Evolutionary conservation across 495 filamentous ascomycete genomes (phyloP).

Genomic region (Trichoderma reesei): DNA sequence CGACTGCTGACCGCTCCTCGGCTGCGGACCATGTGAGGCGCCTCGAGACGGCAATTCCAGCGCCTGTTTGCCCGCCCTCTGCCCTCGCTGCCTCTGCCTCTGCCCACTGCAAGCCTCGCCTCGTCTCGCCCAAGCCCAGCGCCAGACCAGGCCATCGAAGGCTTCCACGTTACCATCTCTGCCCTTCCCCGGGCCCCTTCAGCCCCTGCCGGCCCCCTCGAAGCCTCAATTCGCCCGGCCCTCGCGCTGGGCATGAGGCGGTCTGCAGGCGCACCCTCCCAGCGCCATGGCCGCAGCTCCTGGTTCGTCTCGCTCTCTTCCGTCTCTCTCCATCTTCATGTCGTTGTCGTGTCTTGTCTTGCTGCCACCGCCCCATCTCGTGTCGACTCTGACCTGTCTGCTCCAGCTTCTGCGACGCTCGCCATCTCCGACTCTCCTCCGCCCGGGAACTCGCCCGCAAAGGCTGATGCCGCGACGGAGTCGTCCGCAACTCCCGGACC

Average conservation of each 20-base stretch:
- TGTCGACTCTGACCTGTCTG: background rate
- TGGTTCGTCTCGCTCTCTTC: background rate
- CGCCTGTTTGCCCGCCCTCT: background rate
- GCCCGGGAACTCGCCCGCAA: background rate
- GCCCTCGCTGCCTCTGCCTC: background rate
- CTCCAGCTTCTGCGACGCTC: background rate
- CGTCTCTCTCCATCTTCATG: background rate
- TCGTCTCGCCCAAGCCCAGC: background rate
- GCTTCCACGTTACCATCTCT: background rate
- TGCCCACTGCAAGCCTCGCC: background rate
- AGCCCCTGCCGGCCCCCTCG: background rate
- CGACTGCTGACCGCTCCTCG: background rate
- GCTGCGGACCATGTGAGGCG: slow-evolving; percentile 2
- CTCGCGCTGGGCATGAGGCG: slow-evolving; percentile 5
- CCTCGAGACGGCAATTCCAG: background rate
- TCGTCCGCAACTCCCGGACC: background rate
- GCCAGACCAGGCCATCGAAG: background rate
- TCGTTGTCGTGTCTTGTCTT: background rate
- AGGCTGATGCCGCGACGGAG: background rate
- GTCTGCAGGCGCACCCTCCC: slow-evolving; percentile 3
- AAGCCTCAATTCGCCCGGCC: background rate
- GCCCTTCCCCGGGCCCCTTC: background rate
- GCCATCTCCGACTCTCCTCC: background rate
- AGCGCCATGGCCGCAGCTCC: slow-evolving; percentile 3
- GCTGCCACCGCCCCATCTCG: background rate